Evolutionary conservation across 2,329 filamentous ascomycete species (phyloP), one percentile per base, ranked within the genome.

Genomic region (Ophiostoma perfectum): DNA sequence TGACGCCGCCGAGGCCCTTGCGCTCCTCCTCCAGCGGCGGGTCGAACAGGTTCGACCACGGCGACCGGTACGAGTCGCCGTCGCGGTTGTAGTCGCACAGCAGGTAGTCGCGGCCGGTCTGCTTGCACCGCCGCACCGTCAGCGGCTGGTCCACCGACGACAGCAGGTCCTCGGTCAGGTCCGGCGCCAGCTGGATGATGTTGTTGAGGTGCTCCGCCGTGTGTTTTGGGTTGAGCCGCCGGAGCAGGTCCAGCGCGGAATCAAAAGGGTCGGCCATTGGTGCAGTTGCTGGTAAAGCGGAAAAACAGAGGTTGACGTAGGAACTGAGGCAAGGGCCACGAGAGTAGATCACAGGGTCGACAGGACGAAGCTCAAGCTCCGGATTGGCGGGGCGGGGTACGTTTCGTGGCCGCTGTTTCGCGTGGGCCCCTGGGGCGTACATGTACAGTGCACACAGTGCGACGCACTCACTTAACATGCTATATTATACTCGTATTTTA

Each of bases 21-120:
- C 82, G 81, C 5, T 82, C 69, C 38, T 85, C 85, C 72, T 91
- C 89, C 70, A 97, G 85, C 14, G 93, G 90, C 18, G 94, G 95
- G 78, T 98, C 93, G 79, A 99, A 99, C 80, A 97, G 91, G 81
- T 98, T 98, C 81, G 90, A 95, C 95, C 95, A 99, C n/a, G 95
- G 95, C 73, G 92, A 96, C 71, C 95, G 90, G 85, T 97, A 97
- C 80, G 91, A 96, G 81, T 97, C 94, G 71, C 95, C 95, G 80
- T 99, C 95, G 72, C 95, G 93, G 85, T 99, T 99, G 86, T 99
- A 99, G 85, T 99, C 95, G 84, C 95, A 99, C 76, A 97, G 90
- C 66, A 99, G 88, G 82, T 97, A 99, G 81, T 98, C 95, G 74
- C 94, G 91, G 74, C 93, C 92, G 44, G 92, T 90, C 80, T 93